Conservation (phyloP, 1,139 yeast species). For the Zygosaccharomyces sapae region DNA sequence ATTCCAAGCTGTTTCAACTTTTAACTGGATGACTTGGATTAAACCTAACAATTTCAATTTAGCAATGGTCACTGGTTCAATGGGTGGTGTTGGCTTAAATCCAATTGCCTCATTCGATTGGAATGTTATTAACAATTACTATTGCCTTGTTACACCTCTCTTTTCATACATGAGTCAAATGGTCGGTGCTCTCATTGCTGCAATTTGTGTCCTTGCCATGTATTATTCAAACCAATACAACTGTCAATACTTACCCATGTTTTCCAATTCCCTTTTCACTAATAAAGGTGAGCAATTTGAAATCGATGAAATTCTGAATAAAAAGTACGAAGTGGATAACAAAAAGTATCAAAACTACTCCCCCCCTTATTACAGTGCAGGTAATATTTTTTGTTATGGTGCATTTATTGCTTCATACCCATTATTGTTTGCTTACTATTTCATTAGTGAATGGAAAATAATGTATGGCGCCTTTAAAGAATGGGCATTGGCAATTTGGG, state of each 20-base stretch:
- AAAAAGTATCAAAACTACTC: slow-evolving; percentile 45
- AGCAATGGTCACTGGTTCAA: slow-evolving; percentile 52
- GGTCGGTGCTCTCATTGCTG: slow-evolving; percentile 44
- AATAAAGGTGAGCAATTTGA: slow-evolving; percentile 49
- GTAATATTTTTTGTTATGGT: slow-evolving; percentile 51
- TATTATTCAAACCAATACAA: slow-evolving; percentile 49
- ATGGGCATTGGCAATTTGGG: slow-evolving; percentile 33
- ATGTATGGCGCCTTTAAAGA: slow-evolving; percentile 27
- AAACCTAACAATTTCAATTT: slow-evolving; percentile 50
- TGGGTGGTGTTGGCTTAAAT: slow-evolving; percentile 52
- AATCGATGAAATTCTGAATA: slow-evolving; percentile 43
- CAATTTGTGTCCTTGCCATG: slow-evolving; percentile 43
- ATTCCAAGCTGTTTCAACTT: slow-evolving; percentile 30
- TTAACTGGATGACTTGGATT: slow-evolving; percentile 59
- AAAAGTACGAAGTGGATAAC: slow-evolving; percentile 40
- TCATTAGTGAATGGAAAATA: slow-evolving; percentile 33
- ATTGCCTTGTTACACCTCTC: slow-evolving; percentile 46
- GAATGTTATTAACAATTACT: slow-evolving; percentile 39
- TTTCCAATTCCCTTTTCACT: slow-evolving; percentile 45
- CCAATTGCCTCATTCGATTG: slow-evolving; percentile 53
- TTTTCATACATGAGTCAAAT: slow-evolving; percentile 43
- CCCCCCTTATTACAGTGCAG: slow-evolving; percentile 59
- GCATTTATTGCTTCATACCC: slow-evolving; percentile 58
- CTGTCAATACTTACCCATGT: slow-evolving; percentile 54
- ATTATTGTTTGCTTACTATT: slow-evolving; percentile 47